Percentiles rank a stretch among this genome's conserved stretches.
These are phyloP conservation scores for Knoxia roxburghii DNA, from an alignment of 257 asterid genomes.

Conservation along the genomic window DNA sequence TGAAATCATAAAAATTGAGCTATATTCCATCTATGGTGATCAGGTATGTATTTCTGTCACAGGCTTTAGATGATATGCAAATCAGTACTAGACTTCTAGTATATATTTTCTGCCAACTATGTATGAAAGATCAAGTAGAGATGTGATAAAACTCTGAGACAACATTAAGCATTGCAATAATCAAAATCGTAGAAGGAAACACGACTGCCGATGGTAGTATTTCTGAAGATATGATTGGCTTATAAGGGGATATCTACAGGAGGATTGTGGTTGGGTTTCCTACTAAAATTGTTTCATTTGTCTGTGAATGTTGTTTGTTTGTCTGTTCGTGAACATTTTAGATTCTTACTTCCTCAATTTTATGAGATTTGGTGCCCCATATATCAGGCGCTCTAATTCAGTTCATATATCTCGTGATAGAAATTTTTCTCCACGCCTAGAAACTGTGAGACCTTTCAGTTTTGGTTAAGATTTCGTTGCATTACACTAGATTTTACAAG, in stretches of 20 bases:
- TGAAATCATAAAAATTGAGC: constrained; percentile 57
- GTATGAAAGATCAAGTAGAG: background rate
- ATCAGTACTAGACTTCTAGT: background rate
- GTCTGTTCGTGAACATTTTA: background rate
- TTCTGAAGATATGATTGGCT: background rate
- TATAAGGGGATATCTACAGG: background rate
- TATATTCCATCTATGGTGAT: constrained; percentile 62
- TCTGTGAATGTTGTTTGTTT: background rate
- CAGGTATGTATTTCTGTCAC: constrained; percentile 48
- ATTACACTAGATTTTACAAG: background rate
- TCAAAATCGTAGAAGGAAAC: background rate
- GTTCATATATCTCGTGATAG: background rate
- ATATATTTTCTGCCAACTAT: background rate
- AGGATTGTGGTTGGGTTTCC: background rate
- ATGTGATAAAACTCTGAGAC: background rate
- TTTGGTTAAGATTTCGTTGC: background rate
- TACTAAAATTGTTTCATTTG: background rate
- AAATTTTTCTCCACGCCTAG: background rate
- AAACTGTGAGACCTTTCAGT: background rate
- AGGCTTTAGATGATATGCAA: background rate
- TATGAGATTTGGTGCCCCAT: background rate
- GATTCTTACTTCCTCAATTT: background rate
- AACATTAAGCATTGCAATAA: background rate
- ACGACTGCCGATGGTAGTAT: background rate
- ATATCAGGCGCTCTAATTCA: background rate